Evolutionary conservation across 108 stramenopile genomes (phyloP).

Genomic region (Seminavis robusta): DNA sequence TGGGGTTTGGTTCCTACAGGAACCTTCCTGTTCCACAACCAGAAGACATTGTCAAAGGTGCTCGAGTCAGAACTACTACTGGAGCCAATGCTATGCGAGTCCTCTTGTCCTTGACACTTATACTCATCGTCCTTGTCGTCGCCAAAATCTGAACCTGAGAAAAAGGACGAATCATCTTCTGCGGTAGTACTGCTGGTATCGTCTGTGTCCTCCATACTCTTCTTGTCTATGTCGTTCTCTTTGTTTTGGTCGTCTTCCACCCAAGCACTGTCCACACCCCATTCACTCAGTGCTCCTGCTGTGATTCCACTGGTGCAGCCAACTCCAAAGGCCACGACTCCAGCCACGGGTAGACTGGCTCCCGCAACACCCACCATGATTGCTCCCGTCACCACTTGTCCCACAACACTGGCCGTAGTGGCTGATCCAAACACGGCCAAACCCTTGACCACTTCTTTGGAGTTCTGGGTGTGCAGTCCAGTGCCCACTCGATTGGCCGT

Average conservation of each 20-base stretch:
- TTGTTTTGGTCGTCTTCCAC: neutral
- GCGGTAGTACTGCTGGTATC: too few relatives aligned
- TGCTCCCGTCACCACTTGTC: conserved; percentile 26
- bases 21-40: too few relatives aligned
- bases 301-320: conserved; percentile 27
- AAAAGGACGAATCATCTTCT: too few relatives aligned
- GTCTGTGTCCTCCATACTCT: neutral
- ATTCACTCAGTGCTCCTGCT: conserved; percentile 34
- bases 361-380: conserved; percentile 18
- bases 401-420: conserved; percentile 21
- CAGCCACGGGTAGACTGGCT: conserved; percentile 23
- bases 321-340: conserved; percentile 22
- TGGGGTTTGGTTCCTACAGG: too few relatives aligned
- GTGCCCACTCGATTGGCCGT: conserved; percentile 25
- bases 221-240: neutral
- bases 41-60: too few relatives aligned
- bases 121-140: too few relatives aligned
- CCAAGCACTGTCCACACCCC: conserved; percentile 22
- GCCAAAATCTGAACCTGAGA: too few relatives aligned
- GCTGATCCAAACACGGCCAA: conserved; percentile 22
- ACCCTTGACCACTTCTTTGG: conserved; percentile 29
- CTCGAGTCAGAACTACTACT: too few relatives aligned
- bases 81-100: too few relatives aligned
- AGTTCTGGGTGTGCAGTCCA: conserved; percentile 12
- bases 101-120: too few relatives aligned